phyloP scores from a whole-genome alignment of 345 rosid species.

The Arabidopsis arenosa region DNA sequence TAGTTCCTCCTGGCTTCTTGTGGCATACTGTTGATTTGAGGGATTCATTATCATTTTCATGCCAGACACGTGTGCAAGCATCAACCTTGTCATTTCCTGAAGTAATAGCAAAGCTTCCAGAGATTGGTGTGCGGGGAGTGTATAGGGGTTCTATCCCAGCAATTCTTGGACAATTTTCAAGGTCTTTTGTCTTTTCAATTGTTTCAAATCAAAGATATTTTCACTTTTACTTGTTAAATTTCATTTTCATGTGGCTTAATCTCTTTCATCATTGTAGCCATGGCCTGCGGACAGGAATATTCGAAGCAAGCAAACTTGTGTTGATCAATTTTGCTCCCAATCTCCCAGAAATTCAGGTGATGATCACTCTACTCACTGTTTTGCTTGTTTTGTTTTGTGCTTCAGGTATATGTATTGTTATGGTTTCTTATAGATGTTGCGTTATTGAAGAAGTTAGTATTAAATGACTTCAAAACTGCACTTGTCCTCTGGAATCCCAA shows the following conservation, averaged over 20 bases:
- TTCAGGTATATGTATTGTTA: conserved; percentile 6
- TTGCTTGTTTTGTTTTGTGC: neutral
- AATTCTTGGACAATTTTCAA: conserved; percentile 94
- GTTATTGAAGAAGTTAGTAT: conserved; percentile 17
- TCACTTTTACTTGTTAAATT: neutral
- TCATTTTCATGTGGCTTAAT: conserved; percentile 22
- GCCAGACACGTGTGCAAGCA: conserved; percentile 96
- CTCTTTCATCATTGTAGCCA: conserved; percentile 60
- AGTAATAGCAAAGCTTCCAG: conserved; percentile 86
- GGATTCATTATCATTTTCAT: conserved; percentile 23
- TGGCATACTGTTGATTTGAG: conserved; percentile 31
- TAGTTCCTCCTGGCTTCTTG: conserved; percentile 1
- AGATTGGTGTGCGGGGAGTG: conserved; percentile 82
- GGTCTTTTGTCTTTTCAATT: conserved; percentile 61
- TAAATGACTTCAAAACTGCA: conserved; percentile 4
- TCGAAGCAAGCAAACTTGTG: conserved; percentile 87
- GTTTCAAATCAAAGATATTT: conserved; percentile 19
- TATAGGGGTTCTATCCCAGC: conserved; percentile 98
- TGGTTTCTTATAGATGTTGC: neutral
- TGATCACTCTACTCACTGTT: conserved; percentile 18
- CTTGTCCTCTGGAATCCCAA: conserved; percentile 4
- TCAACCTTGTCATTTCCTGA: conserved; percentile 85
- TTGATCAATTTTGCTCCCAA: conserved; percentile 88
- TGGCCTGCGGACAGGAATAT: conserved; percentile 95
- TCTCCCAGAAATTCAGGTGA: conserved; percentile 90